Base-by-base conservation (phyloP, 1,284 basidiomycete species). In the Peniophora sp. region DNA sequence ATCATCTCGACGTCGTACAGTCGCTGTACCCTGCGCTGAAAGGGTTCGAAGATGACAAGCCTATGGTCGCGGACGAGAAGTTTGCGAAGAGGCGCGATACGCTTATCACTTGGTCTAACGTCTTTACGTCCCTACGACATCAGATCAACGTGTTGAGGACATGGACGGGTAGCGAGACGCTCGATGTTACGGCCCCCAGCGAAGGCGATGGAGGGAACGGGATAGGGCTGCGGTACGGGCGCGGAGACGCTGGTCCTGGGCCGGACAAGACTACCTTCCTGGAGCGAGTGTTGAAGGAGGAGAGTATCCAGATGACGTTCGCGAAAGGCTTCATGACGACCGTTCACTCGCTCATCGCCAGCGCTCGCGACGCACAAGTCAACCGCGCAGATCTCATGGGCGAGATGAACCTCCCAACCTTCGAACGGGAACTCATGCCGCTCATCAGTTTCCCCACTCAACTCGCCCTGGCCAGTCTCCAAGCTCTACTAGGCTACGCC, bases 361-460 rank as follows among this genome's bases (percentile, higher is more conserved):
- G 86, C 54, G 91, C 94, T 53, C 90, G 93, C 56, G 84, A 89
- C 53, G 89, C 92, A 2, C 91, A 97, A 64, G 85, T 96, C 57
- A 84, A 83, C 52, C 81, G 92, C 55, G 81, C 87, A 27, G 68
- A 75, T 11, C 70, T 81, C 50, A 92, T 96, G 65, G 72, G 76
- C 58, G 76, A 84, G 59, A 91, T 98, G 81, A 87, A 90, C 57
- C 81, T 99, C 2, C 96, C 97, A 1, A 89, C 88, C 2, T 97
- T 98, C 65, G 92, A 94, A 64, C 81, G 84, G 50, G 92, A 97
- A 61, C 79, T 99, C n/a, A 82, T 95, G 11, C 87, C 92, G 45
- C 79, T 99, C 55, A 94, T 97, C 54, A 89, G 89, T 23, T 99
- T 99, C 71, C 92, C 97, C 3, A 96, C 93, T 10, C 86, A 90